Base-by-base conservation (phyloP, 169 alveolate species). In the Miamiensis avidus region DNA sequence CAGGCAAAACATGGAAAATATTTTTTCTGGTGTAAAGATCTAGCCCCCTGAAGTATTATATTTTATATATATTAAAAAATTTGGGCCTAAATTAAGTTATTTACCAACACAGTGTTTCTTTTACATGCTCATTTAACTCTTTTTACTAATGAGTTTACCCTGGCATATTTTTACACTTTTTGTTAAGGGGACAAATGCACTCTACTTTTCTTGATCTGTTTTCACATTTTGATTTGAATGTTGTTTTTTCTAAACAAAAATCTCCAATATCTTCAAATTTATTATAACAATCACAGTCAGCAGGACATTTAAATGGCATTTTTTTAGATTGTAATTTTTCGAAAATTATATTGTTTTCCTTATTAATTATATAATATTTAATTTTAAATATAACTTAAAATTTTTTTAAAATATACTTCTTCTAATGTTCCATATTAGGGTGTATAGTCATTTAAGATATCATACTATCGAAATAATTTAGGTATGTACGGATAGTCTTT, bases 91-190 rank as follows among this genome's bases (percentile, higher is more conserved):
- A n/a, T n/a, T n/a, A n/a, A n/a, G n/a, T n/a, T n/a, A n/a, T n/a
- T n/a, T n/a, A n/a, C n/a, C 98, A 96, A 75, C 95, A 84, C 49
- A 88, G 79, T 64, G 89, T 94, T 91, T 95, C 98, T 81, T 87
- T 89, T 1, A 93, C 96, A 85, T 96, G 97, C 25, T 31, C 28
- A 33, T 88, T 93, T 28, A 92, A 82, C 73, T 76, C 65, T 65
- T 89, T 88, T 82, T 89, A 82, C 73, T 94, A 81, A 64, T 91
- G 91, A 64, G 84, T 81, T 32, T 76, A 33, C 73, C 95, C 92
- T 64, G 91, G 79, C 82, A 93, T 82, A 87, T 96, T 96, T 74
- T 91, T 82, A 74, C 98, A 94, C 73, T 90, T 92, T 49, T 87
- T 49, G 4, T 49, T 49, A 49, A 49, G 26, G 69, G 26, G 78